Base-by-base conservation (phyloP, 2,329 filamentous ascomycete species). In the Diaporthe vaccinii region DNA sequence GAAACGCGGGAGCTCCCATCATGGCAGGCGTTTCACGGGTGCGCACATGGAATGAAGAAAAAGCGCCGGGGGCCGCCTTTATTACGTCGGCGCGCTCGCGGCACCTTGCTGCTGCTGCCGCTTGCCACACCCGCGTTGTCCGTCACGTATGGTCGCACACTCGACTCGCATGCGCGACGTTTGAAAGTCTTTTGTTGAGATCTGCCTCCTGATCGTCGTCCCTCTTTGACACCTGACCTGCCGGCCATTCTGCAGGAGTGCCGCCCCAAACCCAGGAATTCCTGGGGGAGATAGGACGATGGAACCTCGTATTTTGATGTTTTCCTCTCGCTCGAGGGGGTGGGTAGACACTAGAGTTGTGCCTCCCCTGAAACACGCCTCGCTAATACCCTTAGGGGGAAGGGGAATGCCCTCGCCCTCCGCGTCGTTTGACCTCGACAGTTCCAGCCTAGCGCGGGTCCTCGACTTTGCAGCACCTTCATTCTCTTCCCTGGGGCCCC, bases 361-460 rank as follows among this genome's bases (percentile, higher is more conserved):
- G 46, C 71, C 53, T 46, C 55, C 68, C 74, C 74, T 76, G 74
- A 76, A 73, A 74, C 74, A 67, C 59, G 28, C 41, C 34, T 61
- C 25, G 65, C 58, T 55, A 55, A 55, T 34, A 68, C 31, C n/a
- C 8, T 53, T 5, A 36, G 25, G 34, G 72, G 74, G 46, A 71
- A 76, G 34, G 72, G 74, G 46, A 74, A 76, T 74, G 57, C 72
- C 72, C 69, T 76, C 67, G 61, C 28, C 55, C 71, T 73, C 36
- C 58, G 53, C 36, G 36, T 71, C 55, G 46, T 74, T 74, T 72
- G 51, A 75, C 25, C 25, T 72, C 59, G 73, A 75, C 73, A 22
- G 15, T 67, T 75, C 68, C 28, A 46, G 73, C 68, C 39, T 75
- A 75, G 73, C 31, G 41, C 58, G 39, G 65, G 53, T 31, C 20